Evolutionary conservation across 768 basidiomycete species (phyloP).

Genomic region (Phlebiopsis flavidoalba): DNA sequence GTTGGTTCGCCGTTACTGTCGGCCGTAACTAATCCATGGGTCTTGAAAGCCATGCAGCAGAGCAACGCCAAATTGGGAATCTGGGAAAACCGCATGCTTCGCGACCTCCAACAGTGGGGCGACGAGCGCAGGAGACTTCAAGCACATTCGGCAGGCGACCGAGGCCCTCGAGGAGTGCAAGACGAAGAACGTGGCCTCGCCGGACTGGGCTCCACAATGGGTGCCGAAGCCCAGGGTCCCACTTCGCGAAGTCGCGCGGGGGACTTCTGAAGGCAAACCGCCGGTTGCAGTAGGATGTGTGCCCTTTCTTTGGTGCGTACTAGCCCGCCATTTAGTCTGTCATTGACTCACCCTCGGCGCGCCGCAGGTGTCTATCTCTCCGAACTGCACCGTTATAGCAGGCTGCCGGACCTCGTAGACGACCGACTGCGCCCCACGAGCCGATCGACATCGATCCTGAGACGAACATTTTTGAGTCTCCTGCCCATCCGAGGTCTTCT

Average conservation of each 20-base stretch:
- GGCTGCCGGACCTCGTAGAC: constrained; percentile 76
- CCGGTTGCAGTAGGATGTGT: constrained; percentile 53
- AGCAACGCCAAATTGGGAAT: constrained; percentile 61
- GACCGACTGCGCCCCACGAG: constrained; percentile 73
- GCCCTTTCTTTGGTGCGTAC: constrained; percentile 74
- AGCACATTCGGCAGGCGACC: constrained; percentile 62
- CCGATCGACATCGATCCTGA: constrained; percentile 58
- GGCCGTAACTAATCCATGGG: constrained; percentile 67
- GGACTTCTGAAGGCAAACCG: constrained; percentile 34
- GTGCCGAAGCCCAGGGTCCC: constrained; percentile 30
- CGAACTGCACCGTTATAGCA: constrained; percentile 58
- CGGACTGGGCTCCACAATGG: constrained; percentile 48
- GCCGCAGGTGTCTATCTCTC: constrained; percentile 68
- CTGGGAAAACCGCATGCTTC: constrained; percentile 70
- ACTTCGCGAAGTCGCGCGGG: constrained; percentile 32
- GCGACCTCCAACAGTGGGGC: constrained; percentile 67
- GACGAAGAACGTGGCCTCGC: constrained; percentile 42
- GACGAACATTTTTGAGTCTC: constrained; percentile 61
- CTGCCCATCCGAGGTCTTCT: constrained; percentile 74
- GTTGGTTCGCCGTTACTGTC: constrained; percentile 74
- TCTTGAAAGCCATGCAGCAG: constrained; percentile 60
- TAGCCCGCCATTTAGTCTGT: not conserved
- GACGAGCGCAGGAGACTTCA: constrained; percentile 63
- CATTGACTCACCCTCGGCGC: not conserved
- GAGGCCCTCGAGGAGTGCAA: constrained; percentile 63